phyloP scores from a whole-genome alignment of 129 eudicot species.

The Escallonia herrerae region DNA sequence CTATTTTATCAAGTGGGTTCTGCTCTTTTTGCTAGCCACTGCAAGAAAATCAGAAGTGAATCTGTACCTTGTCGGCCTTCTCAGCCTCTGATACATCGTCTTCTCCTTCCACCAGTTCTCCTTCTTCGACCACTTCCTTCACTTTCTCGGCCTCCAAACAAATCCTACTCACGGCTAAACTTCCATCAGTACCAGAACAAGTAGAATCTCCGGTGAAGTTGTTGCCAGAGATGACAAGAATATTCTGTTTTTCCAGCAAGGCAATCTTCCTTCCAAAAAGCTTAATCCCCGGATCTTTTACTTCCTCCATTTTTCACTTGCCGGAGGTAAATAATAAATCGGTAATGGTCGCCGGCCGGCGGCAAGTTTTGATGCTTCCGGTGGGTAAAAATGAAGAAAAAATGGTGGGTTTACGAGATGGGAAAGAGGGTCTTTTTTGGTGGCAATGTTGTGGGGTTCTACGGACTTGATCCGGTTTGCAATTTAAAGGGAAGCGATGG shows the following conservation, averaged over 20 bases:
- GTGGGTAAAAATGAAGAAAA: constrained; percentile 5
- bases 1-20: constrained; percentile 13
- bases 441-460: constrained; percentile 19
- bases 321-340: not conserved
- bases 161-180: constrained; percentile 11
- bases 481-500: constrained; percentile 15
- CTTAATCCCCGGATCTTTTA: constrained; percentile 56
- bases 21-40: not conserved
- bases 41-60: not conserved
- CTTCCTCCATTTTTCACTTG: constrained; percentile 17
- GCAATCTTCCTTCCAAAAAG: constrained; percentile 72
- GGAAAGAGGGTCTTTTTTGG: constrained; percentile 5
- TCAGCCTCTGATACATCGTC: constrained; percentile 22
- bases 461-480: constrained; percentile 33
- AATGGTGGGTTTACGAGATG: not conserved
- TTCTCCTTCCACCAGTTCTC: constrained; percentile 19
- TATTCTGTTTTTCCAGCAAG: constrained; percentile 33
- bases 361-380: not conserved
- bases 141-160: not conserved
- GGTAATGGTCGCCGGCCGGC: constrained; percentile 12
- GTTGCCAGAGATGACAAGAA: constrained; percentile 27
- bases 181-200: not conserved
- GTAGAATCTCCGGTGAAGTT: constrained; percentile 19
- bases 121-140: constrained; percentile 19
- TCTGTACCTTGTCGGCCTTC: constrained; percentile 29